Percentiles rank a stretch among this genome's conserved stretches.
Conservation (phyloP, 139 green algal genomes). For the Microglena sp. region DNA sequence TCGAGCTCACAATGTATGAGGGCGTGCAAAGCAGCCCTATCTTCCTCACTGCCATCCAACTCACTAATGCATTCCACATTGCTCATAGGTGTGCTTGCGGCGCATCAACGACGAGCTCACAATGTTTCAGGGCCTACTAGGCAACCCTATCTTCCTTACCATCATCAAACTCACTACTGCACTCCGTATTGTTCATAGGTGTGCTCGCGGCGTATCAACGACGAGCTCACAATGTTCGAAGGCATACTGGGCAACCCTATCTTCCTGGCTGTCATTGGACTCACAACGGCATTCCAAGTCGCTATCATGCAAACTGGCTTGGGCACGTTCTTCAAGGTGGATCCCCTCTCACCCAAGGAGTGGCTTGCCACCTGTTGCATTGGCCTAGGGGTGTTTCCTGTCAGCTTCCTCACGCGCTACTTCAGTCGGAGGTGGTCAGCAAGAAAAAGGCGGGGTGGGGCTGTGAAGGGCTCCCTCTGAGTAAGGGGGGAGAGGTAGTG, state of each 20-base stretch:
- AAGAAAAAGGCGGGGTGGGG: no score
- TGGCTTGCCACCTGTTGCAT: constrained; percentile 63
- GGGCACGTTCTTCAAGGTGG: constrained; percentile 60
- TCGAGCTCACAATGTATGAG: no score
- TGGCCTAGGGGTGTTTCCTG: constrained; percentile 38
- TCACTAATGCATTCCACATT: background rate
- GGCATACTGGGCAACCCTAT: constrained; percentile 51
- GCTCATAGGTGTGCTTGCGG: background rate
- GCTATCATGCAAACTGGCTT: constrained; percentile 34
- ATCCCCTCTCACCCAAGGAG: constrained; percentile 34
- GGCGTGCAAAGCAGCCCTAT: no score
- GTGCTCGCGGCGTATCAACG: constrained; percentile 73
- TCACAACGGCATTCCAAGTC: constrained; percentile 50
- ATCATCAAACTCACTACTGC: constrained; percentile 59
- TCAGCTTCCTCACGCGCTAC: constrained; percentile 33
- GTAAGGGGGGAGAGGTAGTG: no score
- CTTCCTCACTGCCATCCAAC: no score
- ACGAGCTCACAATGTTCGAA: constrained; percentile 81
- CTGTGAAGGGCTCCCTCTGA: no score
- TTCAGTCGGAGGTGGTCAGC: no score
- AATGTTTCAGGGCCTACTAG: constrained; percentile 64
- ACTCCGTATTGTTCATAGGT: constrained; percentile 57
- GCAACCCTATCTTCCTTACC: constrained; percentile 56
- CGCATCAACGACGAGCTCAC: constrained; percentile 58
- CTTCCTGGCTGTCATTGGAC: constrained; percentile 62